Base-by-base conservation (phyloP, 495 filamentous ascomycete genomes). In the Clohesyomyces aquaticus region DNA sequence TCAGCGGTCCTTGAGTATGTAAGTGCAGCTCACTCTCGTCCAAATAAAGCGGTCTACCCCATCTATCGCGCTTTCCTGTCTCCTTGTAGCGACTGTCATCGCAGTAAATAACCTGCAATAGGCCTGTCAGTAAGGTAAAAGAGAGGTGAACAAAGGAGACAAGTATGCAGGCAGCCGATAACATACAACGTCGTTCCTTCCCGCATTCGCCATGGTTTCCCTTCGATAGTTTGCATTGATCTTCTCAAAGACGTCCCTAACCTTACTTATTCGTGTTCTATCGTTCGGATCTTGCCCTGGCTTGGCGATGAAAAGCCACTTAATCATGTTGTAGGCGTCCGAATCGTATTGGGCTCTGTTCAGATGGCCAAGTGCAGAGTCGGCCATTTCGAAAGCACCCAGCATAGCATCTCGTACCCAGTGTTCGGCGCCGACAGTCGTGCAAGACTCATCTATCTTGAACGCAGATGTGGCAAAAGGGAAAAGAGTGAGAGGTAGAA, bases 371-470 rank as follows among this genome's bases (percentile, higher is more conserved):
- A 35, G 25, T 8, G 35, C 54, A 3, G 54, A 58, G 35, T 47
- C 42, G 6, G 27, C 54, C 35, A 58, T 58, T 47, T 23, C 11
- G 21, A 58, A 11, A 23, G 54, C 54, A 9, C 9, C 8, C 4
- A 18, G n/a, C 54, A 58, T 45, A 4, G 32, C 54, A 6, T 11
- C 27, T 45, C 54, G 19, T 6, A 58, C 21, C 11, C 25, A 32
- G 19, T 14, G 4, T 47, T 58, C 54, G 19, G 46, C 25, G 6
- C 54, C 54, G 12, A 10, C 41, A 18, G 3, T 46, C 3, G 10
- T 58, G 25, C 54, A 58, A 26, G 32, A 45, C 46, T 16, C 11
- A 22, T 58, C 54, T 18, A 58, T 47, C 23, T 47, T 26, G 38
- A 45, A 58, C 4, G 26, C 21, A 19, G 21, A 11, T 3, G 21